A percentile compares a stretch with the other conserved stretches of the same genome.
Evolutionary conservation across 2,329 filamentous ascomycete species (phyloP).

Genomic region (Exophiala lecanii-corni): DNA sequence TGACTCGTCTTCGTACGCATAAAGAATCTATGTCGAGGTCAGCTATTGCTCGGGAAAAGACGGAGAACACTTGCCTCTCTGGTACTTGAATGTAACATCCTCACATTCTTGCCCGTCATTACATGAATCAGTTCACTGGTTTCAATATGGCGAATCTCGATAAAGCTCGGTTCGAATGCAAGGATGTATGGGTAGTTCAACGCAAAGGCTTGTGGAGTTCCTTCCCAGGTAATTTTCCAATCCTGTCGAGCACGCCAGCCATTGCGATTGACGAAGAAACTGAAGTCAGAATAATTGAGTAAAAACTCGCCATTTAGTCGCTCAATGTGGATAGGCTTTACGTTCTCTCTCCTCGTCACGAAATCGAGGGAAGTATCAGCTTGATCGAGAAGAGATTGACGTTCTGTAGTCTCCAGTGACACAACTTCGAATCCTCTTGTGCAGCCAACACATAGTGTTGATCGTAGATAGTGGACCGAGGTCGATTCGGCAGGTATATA

Average conservation of each 20-base stretch:
- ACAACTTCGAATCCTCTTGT: slow-evolving; percentile 96
- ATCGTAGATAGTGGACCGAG: slow-evolving; percentile 94
- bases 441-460: slow-evolving; percentile 93
- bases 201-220: slow-evolving; percentile 84
- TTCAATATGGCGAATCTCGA: slow-evolving; percentile 93
- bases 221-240: slow-evolving; percentile 98
- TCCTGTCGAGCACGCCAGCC: slow-evolving; percentile 94
- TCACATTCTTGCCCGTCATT: slow-evolving; percentile 90
- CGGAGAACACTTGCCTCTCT: slow-evolving; percentile 68
- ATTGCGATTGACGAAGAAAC: slow-evolving; percentile 98
- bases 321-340: slow-evolving; percentile 95
- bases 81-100: slow-evolving; percentile 95
- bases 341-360: slow-evolving; percentile 86
- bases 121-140: slow-evolving; percentile 88
- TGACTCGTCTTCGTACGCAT: slow-evolving; percentile 92
- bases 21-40: slow-evolving; percentile 68
- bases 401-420: slow-evolving; percentile 93
- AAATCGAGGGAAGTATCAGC: slow-evolving; percentile 98
- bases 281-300: slow-evolving; percentile 97
- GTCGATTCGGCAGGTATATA: slow-evolving; percentile 98
- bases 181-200: slow-evolving; percentile 95
- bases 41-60: background rate
- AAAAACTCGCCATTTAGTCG: slow-evolving; percentile 95
- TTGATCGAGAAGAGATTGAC: slow-evolving; percentile 92
- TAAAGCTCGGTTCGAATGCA: slow-evolving; percentile 95